Conservation (phyloP, 352 stramenopile genomes). For the Globisporangium spiculum region DNA sequence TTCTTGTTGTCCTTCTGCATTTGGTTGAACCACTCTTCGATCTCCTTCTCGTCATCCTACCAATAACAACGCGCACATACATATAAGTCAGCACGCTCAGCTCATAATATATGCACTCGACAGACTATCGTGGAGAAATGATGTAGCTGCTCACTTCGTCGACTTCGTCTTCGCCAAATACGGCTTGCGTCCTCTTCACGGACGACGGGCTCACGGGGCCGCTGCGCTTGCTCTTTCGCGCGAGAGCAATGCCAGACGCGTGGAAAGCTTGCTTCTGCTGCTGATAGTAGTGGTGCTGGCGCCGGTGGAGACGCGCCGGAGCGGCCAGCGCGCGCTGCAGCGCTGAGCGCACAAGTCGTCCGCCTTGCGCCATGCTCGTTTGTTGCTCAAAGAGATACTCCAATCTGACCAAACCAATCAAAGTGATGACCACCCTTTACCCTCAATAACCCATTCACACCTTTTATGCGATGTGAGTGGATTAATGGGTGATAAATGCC, state of each 20-base stretch:
- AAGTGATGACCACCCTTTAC: constrained; percentile 3
- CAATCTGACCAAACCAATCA: constrained; percentile 13
- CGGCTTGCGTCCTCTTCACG: constrained; percentile 15
- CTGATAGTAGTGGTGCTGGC: not conserved
- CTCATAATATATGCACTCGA: too few species aligned
- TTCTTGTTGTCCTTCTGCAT: constrained; percentile 34
- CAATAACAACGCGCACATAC: not conserved
- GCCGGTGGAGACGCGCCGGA: not conserved
- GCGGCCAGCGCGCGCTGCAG: constrained; percentile 1
- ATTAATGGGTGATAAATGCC: not conserved
- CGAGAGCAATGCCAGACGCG: constrained; percentile 30
- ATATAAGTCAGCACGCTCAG: not conserved
- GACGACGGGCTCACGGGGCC: constrained; percentile 12
- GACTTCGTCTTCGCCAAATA: constrained; percentile 27
- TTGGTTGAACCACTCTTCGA: constrained; percentile 44
- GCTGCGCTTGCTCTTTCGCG: constrained; percentile 46
- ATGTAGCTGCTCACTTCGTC: constrained; percentile 22
- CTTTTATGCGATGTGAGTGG: not conserved
- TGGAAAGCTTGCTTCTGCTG: constrained; percentile 33
- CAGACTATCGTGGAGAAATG: not conserved
- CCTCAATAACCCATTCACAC: not conserved
- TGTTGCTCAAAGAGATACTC: not conserved
- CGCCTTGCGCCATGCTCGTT: constrained; percentile 4
- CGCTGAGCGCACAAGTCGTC: constrained; percentile 9
- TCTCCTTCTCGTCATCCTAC: constrained; percentile 39